Base-by-base conservation (phyloP, 1,284 basidiomycete genomes). In the Ganoderma resinaceum region DNA sequence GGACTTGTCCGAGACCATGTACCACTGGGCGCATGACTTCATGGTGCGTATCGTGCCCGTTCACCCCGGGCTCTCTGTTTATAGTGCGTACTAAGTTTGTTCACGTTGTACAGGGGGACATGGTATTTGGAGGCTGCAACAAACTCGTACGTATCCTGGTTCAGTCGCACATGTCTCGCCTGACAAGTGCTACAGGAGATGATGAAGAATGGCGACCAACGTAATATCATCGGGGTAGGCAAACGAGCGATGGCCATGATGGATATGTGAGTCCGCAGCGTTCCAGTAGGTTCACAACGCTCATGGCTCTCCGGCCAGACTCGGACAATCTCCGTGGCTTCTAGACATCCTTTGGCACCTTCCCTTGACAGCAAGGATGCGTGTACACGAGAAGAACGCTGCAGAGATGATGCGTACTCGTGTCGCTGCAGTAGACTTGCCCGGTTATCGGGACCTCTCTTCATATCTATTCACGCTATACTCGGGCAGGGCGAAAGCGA, bases 321-420 rank as follows among this genome's bases (percentile, higher is more conserved):
- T 75, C 16, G 73, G 74, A 2, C 73, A 72, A 33, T 59, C 69
- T 0, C 74, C 72, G 2, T 76, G 69, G 69, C 61, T 76, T 23
- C 43, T 76, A 26, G 69, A 75, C n/a, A 67, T 76, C 23, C 42
- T 74, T 7, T 75, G 73, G 73, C 62, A 73, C n/a, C 42, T 76
- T 1, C 74, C 74, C 0, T 40, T 63, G 2, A 65, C 68, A 16
- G 37, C 60, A 33, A 29, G 38, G 12, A 66, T 73, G 67, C 68
- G 66, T 38, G 31, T 42, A 7, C 35, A 59, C 35, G 29, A 66
- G 29, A 26, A 68, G 33, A 29, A 68, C n/a, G 62, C 68, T 3
- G 71, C 71, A 0, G 38, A 59, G 18, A 68, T 66, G 68, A 67
- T 61, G 68, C 61, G 37, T 9, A 55, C 37, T 6, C 67, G 73